Evolutionary conservation across 1,284 basidiomycete genomes (phyloP), one percentile per base, ranked within the genome.

Genomic region (Fereydounia khargensis): DNA sequence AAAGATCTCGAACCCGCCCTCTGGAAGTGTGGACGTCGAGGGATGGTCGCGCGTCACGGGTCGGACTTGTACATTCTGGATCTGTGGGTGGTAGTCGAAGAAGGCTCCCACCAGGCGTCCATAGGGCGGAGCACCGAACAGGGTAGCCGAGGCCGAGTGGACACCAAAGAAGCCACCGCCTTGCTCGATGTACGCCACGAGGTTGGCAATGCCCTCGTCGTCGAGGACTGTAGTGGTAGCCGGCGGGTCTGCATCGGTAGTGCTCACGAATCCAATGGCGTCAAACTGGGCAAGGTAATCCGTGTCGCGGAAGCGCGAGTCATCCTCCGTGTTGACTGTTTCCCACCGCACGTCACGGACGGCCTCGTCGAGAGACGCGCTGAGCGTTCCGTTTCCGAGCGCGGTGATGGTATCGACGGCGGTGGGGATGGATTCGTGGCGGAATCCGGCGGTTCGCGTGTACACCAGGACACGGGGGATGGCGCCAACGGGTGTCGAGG

Each of bases 381-480:
- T 21, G 57, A 89, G 86, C 14, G 78, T 64, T 21, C 85, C 79
- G 44, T 81, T 77, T 63, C 82, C 80, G 5, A 81, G 77, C 0
- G 76, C 57, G 19, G 79, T 73, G 35, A 88, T 79, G 1, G 84
- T 83, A 31, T 80, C 73, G 27, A 84, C 82, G 18, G 84, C 84
- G 2, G 82, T 84, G 0, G 86, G 86, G 47, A 89, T 89, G 3
- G 85, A 86, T 64, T 87, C 86, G 74, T 89, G 87, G 39, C 85
- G 79, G 51, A 76, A 80, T 17, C 78, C 71, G 2, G 71, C 65
- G 6, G 68, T 70, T 21, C 61, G 60, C 16, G 67, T 70, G 46
- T 68, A 74, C 33, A 71, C 41, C 6, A 74, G 52, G 33, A 74
- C 51, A 9, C 51, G 38, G 10, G 60, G 65, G 6, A 21, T 33